Percentiles rank a stretch among this genome's conserved stretches.
These are phyloP conservation scores for Aspergillus spinulosporus DNA, from an alignment of 2,329 filamentous ascomycete species.

Conservation along the genomic window DNA sequence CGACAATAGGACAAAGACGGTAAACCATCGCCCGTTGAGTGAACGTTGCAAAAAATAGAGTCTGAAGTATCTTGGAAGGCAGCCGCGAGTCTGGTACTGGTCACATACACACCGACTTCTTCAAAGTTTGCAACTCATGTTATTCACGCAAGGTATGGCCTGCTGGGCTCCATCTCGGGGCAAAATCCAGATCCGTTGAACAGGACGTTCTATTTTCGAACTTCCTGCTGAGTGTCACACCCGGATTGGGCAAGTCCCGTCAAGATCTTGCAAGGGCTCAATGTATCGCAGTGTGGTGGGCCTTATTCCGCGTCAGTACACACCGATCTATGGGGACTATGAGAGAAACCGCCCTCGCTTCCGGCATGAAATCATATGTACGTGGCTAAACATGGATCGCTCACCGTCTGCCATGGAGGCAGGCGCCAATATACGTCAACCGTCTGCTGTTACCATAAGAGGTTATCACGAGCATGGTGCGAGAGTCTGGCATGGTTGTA, in stretches of 20 bases:
- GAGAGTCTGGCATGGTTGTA: constrained; percentile 11
- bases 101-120: constrained; percentile 18
- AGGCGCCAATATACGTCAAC: not conserved
- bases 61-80: not conserved
- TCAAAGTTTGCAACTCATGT: not conserved
- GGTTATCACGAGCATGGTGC: constrained; percentile 8
- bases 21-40: too few species aligned
- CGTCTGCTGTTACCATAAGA: not conserved
- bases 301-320: constrained; percentile 1
- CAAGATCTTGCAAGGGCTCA: constrained; percentile 2
- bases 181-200: not conserved
- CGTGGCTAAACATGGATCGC: not conserved
- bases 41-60: not conserved
- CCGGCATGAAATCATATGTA: not conserved
- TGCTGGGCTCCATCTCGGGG: not conserved
- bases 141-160: constrained; percentile 5
- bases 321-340: not conserved
- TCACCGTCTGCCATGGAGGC: not conserved
- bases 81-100: not conserved
- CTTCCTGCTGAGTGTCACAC: constrained; percentile 9
- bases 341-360: constrained; percentile 6
- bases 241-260: constrained; percentile 2
- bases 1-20: too few species aligned
- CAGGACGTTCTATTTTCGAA: constrained; percentile 9
- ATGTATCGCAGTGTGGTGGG: constrained; percentile 1